Conservation (phyloP, 345 rosid genomes). For the Eutrema yunnanense region DNA sequence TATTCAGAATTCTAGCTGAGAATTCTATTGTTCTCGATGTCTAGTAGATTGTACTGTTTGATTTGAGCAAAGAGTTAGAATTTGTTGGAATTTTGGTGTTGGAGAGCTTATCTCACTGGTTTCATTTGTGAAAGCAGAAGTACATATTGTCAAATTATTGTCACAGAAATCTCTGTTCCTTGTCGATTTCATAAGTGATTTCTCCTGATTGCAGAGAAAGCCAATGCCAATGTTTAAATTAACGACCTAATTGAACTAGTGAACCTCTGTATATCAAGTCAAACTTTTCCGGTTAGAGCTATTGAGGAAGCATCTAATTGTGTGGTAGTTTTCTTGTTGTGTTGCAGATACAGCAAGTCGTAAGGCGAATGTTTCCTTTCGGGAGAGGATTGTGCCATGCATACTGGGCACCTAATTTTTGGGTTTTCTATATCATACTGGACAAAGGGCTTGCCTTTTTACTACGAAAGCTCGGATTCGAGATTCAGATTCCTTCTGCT, state of each 20-base stretch:
- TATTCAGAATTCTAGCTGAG: neutral
- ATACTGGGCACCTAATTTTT: constrained; percentile 95
- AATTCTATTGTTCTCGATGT: neutral
- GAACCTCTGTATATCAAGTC: neutral
- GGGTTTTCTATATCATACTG: constrained; percentile 80
- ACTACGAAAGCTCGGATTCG: constrained; percentile 52
- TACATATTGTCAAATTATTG: too few species aligned
- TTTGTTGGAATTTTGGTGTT: neutral
- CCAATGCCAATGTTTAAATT: neutral
- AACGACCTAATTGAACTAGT: neutral
- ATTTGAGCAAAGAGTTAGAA: neutral
- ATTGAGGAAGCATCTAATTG: constrained; percentile 10
- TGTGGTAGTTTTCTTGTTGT: neutral
- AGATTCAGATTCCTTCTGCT: constrained; percentile 49
- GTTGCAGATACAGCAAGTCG: constrained; percentile 77
- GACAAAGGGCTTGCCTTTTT: constrained; percentile 66
- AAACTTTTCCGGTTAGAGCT: neutral
- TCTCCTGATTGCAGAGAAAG: neutral
- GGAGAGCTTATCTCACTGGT: neutral
- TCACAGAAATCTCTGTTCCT: neutral
- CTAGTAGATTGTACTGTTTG: neutral
- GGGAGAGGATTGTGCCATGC: constrained; percentile 99
- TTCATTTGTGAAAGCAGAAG: neutral
- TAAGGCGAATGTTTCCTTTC: constrained; percentile 83
- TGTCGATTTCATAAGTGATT: neutral